Evolutionary conservation across 192 early-diverging fungal genomes (phyloP).

Genomic region (Backusella luteola): DNA sequence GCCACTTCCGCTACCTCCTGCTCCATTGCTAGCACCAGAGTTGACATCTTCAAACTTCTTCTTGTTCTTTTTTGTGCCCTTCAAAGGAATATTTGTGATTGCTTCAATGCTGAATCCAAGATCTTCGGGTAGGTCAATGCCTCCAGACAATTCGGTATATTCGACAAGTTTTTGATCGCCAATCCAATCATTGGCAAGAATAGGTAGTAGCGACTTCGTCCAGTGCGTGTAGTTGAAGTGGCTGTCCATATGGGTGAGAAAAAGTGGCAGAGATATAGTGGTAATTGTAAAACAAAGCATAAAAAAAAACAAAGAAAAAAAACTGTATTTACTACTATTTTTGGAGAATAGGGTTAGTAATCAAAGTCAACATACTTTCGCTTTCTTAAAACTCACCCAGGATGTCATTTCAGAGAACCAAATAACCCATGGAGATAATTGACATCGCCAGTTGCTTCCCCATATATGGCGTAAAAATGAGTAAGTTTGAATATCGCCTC

Average conservation of each 20-base stretch:
- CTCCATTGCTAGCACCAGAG: not conserved
- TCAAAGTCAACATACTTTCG: too few relatives aligned
- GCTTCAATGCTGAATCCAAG: not conserved
- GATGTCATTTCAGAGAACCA: too few relatives aligned
- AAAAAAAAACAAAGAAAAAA: not conserved
- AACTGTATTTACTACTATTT: too few relatives aligned
- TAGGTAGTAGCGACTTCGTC: not conserved
- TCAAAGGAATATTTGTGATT: not conserved
- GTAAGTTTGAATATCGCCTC: too few relatives aligned
- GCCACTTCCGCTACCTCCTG: not conserved
- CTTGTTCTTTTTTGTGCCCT: not conserved
- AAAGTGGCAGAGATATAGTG: not conserved
- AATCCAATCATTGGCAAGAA: not conserved
- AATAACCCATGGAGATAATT: too few relatives aligned
- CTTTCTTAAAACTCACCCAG: too few relatives aligned
- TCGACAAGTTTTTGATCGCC: not conserved
- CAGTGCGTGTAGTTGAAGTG: not conserved
- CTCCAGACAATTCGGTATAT: not conserved
- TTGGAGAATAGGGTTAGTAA: too few relatives aligned
- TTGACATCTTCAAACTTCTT: not conserved
- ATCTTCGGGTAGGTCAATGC: not conserved
- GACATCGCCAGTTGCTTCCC: too few relatives aligned
- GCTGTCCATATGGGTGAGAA: not conserved
- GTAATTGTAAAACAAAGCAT: not conserved
- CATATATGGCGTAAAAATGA: too few relatives aligned